Evolutionary conservation across 177 flowering plant genomes (phyloP).

Genomic region (Vitis hybrid): DNA sequence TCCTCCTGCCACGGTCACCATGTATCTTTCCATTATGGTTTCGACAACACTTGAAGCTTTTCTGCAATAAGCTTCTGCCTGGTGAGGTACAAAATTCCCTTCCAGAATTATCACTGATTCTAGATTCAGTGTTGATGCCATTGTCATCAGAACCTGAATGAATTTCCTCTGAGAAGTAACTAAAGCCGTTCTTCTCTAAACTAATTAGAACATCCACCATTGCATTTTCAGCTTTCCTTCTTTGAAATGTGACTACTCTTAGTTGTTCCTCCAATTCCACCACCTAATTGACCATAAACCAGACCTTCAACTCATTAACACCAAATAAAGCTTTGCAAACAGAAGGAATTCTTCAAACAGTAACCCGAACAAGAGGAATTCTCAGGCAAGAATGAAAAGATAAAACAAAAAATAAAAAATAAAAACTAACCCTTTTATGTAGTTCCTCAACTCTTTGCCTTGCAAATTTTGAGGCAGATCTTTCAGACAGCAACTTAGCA

Average conservation of each 20-base stretch:
- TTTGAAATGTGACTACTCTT: conserved; percentile 59
- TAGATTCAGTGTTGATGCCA: conserved; percentile 27
- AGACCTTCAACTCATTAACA: conserved; percentile 66
- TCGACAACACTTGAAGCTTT: conserved; percentile 39
- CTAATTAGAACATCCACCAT: conserved; percentile 74
- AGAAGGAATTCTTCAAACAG: neutral
- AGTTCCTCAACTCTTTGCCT: conserved; percentile 83
- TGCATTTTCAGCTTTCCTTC: conserved; percentile 82
- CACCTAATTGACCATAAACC: no score
- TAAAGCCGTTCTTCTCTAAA: conserved; percentile 56
- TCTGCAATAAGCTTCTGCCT: conserved; percentile 80
- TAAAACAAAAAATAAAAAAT: neutral
- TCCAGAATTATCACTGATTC: conserved; percentile 35
- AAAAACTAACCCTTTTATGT: conserved; percentile 59
- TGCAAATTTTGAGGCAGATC: conserved; percentile 78
- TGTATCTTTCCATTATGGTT: conserved; percentile 38
- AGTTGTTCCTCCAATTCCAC: conserved; percentile 33
- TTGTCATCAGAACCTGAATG: conserved; percentile 60
- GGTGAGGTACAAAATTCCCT: conserved; percentile 40
- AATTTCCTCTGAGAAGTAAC: conserved; percentile 54
- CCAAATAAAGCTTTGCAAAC: conserved; percentile 32
- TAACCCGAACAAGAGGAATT: neutral
- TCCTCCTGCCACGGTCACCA: conserved; percentile 35
- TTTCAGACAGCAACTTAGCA: conserved; percentile 79
- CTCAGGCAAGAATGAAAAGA: neutral